A percentile compares a stretch with the other conserved stretches of the same genome.
phyloP scores from a whole-genome alignment of 352 stramenopile species.

The Phytophthora palmivora region DNA sequence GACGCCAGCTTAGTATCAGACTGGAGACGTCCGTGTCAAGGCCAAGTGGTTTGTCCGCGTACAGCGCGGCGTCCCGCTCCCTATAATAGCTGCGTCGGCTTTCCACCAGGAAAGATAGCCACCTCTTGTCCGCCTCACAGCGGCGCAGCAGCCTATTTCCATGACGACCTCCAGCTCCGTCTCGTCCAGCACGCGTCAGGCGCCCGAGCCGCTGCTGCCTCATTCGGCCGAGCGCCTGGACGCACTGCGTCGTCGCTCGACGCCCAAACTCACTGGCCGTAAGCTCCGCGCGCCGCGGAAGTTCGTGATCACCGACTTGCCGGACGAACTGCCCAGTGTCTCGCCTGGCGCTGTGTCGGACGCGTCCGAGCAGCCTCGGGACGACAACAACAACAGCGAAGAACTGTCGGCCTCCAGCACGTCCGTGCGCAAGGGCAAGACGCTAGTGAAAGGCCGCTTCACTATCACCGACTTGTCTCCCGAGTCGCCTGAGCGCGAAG shows the following conservation, averaged over 20 bases:
- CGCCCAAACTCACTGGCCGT: constrained; percentile 64
- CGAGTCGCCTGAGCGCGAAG: constrained; percentile 49
- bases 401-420: constrained; percentile 24
- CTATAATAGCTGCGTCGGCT: constrained; percentile 4
- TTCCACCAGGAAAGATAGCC: constrained; percentile 21
- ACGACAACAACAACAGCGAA: constrained; percentile 30
- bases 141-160: constrained; percentile 10
- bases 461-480: constrained; percentile 85
- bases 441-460: constrained; percentile 76
- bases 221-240: constrained; percentile 27
- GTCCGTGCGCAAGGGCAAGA: constrained; percentile 59
- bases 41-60: constrained; percentile 11
- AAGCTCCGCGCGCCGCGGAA: constrained; percentile 63
- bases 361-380: constrained; percentile 6
- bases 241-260: constrained; percentile 31
- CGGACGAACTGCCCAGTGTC: constrained; percentile 41
- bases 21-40: constrained; percentile 32
- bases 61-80: constrained; percentile 4
- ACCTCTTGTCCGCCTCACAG: neutral
- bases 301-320: constrained; percentile 79
- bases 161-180: constrained; percentile 44
- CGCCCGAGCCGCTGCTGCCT: constrained; percentile 12
- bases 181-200: constrained; percentile 14
- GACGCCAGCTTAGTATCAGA: constrained; percentile 39
- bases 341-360: constrained; percentile 7